Percentiles rank a stretch among this genome's conserved stretches.
Conservation (phyloP, 139 green algal genomes). For the Auxenochlorella pyrenoidosa region DNA sequence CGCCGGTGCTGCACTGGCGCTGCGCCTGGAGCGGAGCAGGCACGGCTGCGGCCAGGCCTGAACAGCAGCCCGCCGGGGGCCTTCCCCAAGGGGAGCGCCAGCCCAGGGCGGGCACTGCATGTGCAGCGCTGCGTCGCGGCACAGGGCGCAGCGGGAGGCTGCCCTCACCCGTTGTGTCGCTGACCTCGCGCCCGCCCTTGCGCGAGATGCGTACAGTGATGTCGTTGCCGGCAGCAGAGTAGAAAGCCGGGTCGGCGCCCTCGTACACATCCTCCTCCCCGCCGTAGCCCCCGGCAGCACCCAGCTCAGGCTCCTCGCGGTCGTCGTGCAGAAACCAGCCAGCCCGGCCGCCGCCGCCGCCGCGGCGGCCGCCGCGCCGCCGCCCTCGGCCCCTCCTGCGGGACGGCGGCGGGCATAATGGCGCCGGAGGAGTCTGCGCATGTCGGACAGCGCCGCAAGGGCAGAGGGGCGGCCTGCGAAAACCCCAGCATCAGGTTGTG, state of each 20-base stretch:
- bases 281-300: neutral
- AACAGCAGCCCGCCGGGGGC: too few species aligned
- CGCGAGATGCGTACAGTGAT: conserved; percentile 15
- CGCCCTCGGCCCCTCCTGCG: neutral
- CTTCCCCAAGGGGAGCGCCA: too few species aligned
- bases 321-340: conserved; percentile 3
- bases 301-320: neutral
- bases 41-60: neutral
- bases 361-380: neutral
- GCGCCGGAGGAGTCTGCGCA: too few species aligned
- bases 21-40: neutral
- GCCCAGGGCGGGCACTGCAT: too few species aligned
- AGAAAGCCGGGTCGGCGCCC: neutral
- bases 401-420: neutral
- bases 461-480: too few species aligned
- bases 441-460: too few species aligned
- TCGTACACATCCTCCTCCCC: conserved; percentile 7
- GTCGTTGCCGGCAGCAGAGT: neutral
- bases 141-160: neutral
- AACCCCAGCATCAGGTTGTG: too few species aligned
- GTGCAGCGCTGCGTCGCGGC: too few species aligned
- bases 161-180: conserved; percentile 9
- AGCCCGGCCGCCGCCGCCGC: neutral
- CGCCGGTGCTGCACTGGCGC: too few species aligned
- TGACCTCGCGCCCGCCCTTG: conserved; percentile 4